Base-by-base conservation (phyloP, 2,329 filamentous ascomycete genomes). In the Monilinia aucupariae region DNA sequence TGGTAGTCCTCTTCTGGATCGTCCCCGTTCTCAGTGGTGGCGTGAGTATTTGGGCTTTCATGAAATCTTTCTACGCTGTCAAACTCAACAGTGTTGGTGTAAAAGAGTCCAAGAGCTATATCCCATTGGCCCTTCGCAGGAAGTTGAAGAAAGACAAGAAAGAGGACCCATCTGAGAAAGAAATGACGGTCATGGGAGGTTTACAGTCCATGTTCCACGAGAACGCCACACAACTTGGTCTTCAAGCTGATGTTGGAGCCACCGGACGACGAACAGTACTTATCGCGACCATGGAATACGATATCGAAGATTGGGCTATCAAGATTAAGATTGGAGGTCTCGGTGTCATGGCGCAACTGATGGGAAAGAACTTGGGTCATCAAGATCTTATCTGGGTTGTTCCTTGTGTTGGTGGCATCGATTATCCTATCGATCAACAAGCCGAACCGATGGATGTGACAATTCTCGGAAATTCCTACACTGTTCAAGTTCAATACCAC, bases 251-350 rank as follows among this genome's bases (percentile, higher is more conserved):
- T 39, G 32, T 45, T 37, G 61, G 20, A 41, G 37, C 37, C 9
- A 43, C 54, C 25, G 37, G 47, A 7, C 56, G 64, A 37, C 77
- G 82, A n/a, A 87, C 81, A 39, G 82, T 87, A 2, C 78, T 89
- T 27, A 86, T 89, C 60, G 86, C 85, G 15, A 88, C 86, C 8
- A 87, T 89, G 83, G 86, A 89, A 73, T 89, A 89, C 74, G 85
- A 88, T 65, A 88, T 89, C 65, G 83, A 86, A 62, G 86, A 89
- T 71, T 88, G 86, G 83, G 79, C 75, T 4, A 85, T 89, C 75
- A 88, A 87, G 74, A 85, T 89, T 75, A 89, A 89, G 75, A 89
- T 89, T 53, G 86, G 86, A 64, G 86, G 86, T 65, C 77, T 89
- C 5, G 86, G 86, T 72, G 85, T 88, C 65, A 89, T 89, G 85